Base-by-base conservation (phyloP, 2,329 filamentous ascomycete genomes). In the Cladophialophora psammophila region DNA sequence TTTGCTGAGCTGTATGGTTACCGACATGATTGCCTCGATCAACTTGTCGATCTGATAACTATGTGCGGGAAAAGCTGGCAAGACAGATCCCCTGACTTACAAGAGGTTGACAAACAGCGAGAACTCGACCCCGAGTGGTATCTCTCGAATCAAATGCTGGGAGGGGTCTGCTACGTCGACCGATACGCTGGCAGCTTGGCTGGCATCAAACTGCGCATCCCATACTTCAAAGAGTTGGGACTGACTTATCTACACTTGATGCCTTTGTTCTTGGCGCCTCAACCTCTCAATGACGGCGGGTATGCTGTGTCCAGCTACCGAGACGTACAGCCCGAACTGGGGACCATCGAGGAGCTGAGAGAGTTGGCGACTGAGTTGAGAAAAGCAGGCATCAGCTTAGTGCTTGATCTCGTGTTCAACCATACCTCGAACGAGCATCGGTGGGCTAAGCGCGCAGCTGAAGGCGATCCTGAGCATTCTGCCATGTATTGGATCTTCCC, bases 401-500 rank as follows among this genome's bases (percentile, higher is more conserved):
- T 72, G 7, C 65, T 72, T 10, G 71, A 72, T 53, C 52, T 72
- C 52, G 69, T 72, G 4, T 72, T 72, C 67, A 72, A 72, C 45
- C 71, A 72, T 50, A 72, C 71, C 38, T 72, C 71, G 13, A 72
- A 70, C 35, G 71, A 72, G 60, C 71, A 72, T 58, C 48, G 20
- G 13, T 72, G 71, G 71, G 71, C 71, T 34, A 67, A 65, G 58
- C 70, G 69, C 38, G 71, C 71, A 55, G 69, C 67, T 3, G 63
- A 69, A 32, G 71, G 71, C 34, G 69, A 71, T 42, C 67, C 69
- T 20, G 71, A 72, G 40, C 71, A 72, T 63, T 68, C 69, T 13
- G 71, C 69, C 56, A 72, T 72, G 71, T 72, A 72, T 50, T 72
- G 71, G 71, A 67, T 70, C 13, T 72, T 72, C 45, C 71, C 71